Percentiles rank a stretch among this genome's conserved stretches.
phyloP scores from a whole-genome alignment of 768 basidiomycete species.

The Lyophyllum atratum region DNA sequence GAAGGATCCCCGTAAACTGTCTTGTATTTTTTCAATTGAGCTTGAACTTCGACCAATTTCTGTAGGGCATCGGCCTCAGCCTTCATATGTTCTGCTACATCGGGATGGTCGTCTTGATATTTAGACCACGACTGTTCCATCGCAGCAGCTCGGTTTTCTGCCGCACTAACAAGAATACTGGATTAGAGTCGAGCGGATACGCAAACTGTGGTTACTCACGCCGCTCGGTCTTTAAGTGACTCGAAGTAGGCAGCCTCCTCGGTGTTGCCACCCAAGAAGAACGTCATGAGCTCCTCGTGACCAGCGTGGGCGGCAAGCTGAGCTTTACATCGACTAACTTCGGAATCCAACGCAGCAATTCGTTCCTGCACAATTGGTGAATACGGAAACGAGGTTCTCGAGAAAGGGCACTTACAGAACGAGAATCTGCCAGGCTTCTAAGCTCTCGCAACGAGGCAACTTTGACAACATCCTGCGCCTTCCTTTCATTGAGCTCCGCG shows the following conservation, averaged over 20 bases:
- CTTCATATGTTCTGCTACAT: constrained; percentile 50
- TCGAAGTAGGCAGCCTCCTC: constrained; percentile 55
- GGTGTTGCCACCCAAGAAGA: constrained; percentile 60
- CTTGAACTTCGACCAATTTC: constrained; percentile 45
- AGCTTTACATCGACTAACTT: constrained; percentile 71
- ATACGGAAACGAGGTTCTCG: constrained; percentile 8
- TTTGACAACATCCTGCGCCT: constrained; percentile 62
- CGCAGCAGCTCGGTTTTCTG: constrained; percentile 50
- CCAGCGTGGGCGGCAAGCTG: constrained; percentile 75
- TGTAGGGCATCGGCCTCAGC: constrained; percentile 52
- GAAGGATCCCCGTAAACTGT: constrained; percentile 61
- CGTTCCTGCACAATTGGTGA: constrained; percentile 55
- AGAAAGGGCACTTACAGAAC: constrained; percentile 41
- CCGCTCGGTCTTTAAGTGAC: constrained; percentile 52
- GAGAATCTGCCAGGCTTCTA: constrained; percentile 63
- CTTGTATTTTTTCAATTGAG: constrained; percentile 62
- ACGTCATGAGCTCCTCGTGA: constrained; percentile 70
- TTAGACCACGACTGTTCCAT: constrained; percentile 54
- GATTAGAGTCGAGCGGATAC: constrained; percentile 13
- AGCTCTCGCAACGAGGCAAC: constrained; percentile 62
- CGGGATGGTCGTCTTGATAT: constrained; percentile 51
- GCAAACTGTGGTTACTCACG: constrained; percentile 39
- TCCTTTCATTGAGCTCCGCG: constrained; percentile 70
- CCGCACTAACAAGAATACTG: constrained; percentile 39
- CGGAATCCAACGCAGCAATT: constrained; percentile 68